Evolutionary conservation across 108 stramenopile genomes (phyloP).

Genomic region (Craspedostauros australis): DNA sequence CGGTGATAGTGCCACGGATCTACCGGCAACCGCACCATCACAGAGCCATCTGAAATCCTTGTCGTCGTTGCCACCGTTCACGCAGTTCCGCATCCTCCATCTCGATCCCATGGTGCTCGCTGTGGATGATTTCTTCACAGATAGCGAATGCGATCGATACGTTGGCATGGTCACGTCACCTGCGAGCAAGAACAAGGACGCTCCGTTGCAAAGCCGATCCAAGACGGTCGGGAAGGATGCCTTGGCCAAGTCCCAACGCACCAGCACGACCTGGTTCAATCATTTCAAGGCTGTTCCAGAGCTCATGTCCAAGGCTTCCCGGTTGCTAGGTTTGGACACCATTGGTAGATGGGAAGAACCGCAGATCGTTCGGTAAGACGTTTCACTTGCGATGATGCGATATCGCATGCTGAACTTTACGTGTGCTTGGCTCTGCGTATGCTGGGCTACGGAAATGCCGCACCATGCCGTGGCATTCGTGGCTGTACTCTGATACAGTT

Average conservation of each 20-base stretch:
- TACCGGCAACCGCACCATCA: slow-evolving; percentile 2
- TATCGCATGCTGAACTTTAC: too few species aligned
- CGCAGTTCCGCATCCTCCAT: slow-evolving; percentile 60
- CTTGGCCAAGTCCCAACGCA: slow-evolving; percentile 55
- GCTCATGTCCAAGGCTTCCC: slow-evolving; percentile 70
- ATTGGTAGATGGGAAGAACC: slow-evolving; percentile 78
- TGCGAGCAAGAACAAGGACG: slow-evolving; percentile 5
- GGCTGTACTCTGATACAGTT: too few species aligned
- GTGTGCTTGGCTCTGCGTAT: too few species aligned
- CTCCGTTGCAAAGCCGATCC: slow-evolving; percentile 56
- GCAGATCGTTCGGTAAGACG: slow-evolving; percentile 69
- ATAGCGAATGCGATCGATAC: slow-evolving; percentile 70
- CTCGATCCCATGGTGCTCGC: slow-evolving; percentile 72
- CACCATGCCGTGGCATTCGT: too few species aligned
- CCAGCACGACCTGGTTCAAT: slow-evolving; percentile 79
- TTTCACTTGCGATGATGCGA: too few species aligned
- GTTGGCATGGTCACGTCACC: slow-evolving; percentile 40
- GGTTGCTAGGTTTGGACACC: slow-evolving; percentile 56
- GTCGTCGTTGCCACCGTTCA: slow-evolving; percentile 48
- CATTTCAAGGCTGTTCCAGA: slow-evolving; percentile 61
- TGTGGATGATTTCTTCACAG: slow-evolving; percentile 73
- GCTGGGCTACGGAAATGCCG: too few species aligned
- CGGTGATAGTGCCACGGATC: slow-evolving; percentile 1
- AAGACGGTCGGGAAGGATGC: slow-evolving; percentile 76
- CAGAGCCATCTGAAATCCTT: slow-evolving; percentile 7